Evolutionary conservation across 768 basidiomycete species (phyloP), one percentile per base, ranked within the genome.

Genomic region (Phylloporus arenicola): DNA sequence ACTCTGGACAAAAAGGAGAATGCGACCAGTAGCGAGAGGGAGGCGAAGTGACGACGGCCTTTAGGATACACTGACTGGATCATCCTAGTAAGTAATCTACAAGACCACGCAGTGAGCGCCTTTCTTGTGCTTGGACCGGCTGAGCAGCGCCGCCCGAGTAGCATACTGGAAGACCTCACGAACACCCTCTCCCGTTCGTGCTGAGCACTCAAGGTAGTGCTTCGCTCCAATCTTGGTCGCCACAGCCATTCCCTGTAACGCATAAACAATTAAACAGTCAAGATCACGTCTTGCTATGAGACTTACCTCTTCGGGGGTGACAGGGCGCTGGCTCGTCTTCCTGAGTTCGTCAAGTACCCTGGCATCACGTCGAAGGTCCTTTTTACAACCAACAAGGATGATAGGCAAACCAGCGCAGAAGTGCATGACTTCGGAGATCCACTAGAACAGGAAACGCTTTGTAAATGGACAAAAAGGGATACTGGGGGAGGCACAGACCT

Each of bases 131-230:
- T 70, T 75, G 63, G 69, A 62, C 67, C 79, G 76, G 70, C 69
- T 76, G 54, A 92, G 78, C 33, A 98, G 81, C 24, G 95, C 94
- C 37, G 90, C 86, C 56, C 92, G 85, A 22, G 95, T 97, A 47
- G 96, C 96, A 59, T 88, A 89, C 73, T 98, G 92, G 83, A 99
- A 99, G 40, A 99, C 95, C 72, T 98, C 94, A 55, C 89, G 85
- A 43, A 99, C 95, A 59, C 95, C 94, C 72, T 97, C 92, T 52
- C 94, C 93, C 14, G 92, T 85, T 78, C 86, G 88, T 68, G 93
- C 93, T 47, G 92, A 94, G 70, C 96, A 99, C 70, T 99, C 96
- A 46, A 99, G 84, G 71, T 98, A 99, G 66, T 92, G 86, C 72
- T 84, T 89, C 6, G 96, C 95, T 25, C 88, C 88, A 60, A 99